Base-by-base conservation (phyloP, 1,284 basidiomycete species). In the Naganishia albida region DNA sequence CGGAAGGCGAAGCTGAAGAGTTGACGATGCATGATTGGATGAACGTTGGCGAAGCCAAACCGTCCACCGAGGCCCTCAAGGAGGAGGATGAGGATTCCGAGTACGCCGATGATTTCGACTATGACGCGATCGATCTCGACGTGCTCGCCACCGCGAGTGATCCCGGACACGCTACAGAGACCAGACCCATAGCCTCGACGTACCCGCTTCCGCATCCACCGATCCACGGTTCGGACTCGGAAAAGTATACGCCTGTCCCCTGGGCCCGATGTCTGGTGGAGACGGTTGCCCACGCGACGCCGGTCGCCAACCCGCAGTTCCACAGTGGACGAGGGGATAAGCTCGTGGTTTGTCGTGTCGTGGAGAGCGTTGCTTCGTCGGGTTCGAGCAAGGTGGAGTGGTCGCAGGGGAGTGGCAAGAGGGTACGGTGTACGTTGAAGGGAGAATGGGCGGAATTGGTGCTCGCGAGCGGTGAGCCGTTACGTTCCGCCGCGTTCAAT, bases 361-460 rank as follows among this genome's bases (percentile, higher is more conserved):
- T 48, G 18, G 44, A 64, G 8, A 62, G 43, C 16, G 16, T 56
- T 39, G 26, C 28, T 18, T 60, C 50, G 13, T 38, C 48, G 23
- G 18, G 13, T n/a, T 54, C n/a, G 2, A 71, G 74, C 2, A 68
- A 67, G 2, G 46, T 67, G 2, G 66, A 66, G 0, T 4, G 16
- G 15, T 18, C 23, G 16, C 6, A 28, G 16, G 49, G 13, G 12
- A 28, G 8, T 16, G 34, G n/a, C 8, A 28, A 30, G n/a, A 59
- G 69, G 8, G 60, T 42, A 8, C 63, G 75, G 4, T 70, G 77
- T 6, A 28, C 28, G 15, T 54, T 66, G 50, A 76, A 75, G 62
- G 77, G 76, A 12, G 66, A 56, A 70, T 75, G n/a, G 77, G 76
- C 77, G 70, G 71, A 1, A 42, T 39, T 75, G n/a, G 66, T 65